Conservation (phyloP, 2,329 filamentous ascomycete genomes). For the Fusarium secorum region DNA sequence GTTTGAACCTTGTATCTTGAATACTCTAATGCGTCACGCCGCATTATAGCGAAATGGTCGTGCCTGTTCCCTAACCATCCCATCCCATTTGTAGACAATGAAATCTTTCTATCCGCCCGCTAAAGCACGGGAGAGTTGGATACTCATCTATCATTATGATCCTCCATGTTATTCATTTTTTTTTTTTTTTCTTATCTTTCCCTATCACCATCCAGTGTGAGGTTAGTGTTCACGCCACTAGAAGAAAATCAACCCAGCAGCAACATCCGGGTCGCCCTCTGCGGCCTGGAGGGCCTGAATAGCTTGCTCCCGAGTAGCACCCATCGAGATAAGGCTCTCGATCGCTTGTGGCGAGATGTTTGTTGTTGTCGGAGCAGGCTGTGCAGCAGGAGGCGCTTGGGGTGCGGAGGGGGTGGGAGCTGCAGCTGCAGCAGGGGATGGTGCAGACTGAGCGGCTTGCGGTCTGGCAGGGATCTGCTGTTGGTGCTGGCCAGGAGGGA, state of each 20-base stretch:
- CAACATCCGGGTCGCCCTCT: conserved; percentile 85
- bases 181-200: not conserved
- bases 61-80: conserved; percentile 12
- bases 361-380: conserved; percentile 36
- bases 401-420: conserved; percentile 41
- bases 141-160: conserved; percentile 37
- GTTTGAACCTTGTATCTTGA: conserved; percentile 25
- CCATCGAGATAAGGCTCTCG: conserved; percentile 77
- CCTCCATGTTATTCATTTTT: conserved; percentile 24
- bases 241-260: conserved; percentile 79
- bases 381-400: conserved; percentile 41
- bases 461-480: conserved; percentile 26
- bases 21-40: conserved; percentile 23
- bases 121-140: conserved; percentile 9
- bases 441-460: conserved; percentile 38
- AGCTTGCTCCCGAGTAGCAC: conserved; percentile 78
- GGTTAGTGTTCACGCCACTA: conserved; percentile 27
- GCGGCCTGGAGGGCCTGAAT: conserved; percentile 83
- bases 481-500: conserved; percentile 38
- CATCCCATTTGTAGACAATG: conserved; percentile 2
- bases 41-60: conserved; percentile 7
- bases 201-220: conserved; percentile 14
- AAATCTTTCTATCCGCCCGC: conserved; percentile 35
- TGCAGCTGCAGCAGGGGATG: conserved; percentile 41
- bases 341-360: conserved; percentile 70